These are phyloP conservation scores for Alternaria burnsii DNA, from an alignment of 2,329 filamentous ascomycete genomes.

Conservation along the genomic window DNA sequence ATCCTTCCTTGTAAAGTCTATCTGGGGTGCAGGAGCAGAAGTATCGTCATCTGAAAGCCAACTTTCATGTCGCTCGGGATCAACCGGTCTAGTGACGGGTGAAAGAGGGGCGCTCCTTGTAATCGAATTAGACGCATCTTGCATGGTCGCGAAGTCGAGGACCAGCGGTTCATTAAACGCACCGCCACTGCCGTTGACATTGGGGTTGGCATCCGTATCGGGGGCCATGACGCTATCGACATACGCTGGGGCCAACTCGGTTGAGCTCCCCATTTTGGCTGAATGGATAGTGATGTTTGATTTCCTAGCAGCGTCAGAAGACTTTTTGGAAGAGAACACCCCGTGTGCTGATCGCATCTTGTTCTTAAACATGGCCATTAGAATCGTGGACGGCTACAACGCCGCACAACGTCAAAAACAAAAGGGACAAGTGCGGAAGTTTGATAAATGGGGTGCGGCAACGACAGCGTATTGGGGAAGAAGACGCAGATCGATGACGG, in stretches of 20 bases:
- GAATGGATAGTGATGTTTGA: conserved; percentile 34
- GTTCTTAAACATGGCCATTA: conserved; percentile 41
- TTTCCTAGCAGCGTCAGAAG: conserved; percentile 29
- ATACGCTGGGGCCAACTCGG: conserved; percentile 29
- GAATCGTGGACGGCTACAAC: neutral
- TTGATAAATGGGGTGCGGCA: conserved; percentile 6
- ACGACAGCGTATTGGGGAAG: conserved; percentile 12
- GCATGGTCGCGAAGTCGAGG: conserved; percentile 40
- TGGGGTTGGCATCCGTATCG: conserved; percentile 22
- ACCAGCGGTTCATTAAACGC: conserved; percentile 43
- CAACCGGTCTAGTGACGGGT: conserved; percentile 18
- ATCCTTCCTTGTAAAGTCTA: conserved; percentile 47
- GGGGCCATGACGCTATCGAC: conserved; percentile 43
- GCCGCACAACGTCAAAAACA: neutral
- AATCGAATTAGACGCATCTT: conserved; percentile 30
- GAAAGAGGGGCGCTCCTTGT: conserved; percentile 31
- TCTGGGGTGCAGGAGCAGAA: conserved; percentile 39
- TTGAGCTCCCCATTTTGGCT: conserved; percentile 36
- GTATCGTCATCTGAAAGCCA: conserved; percentile 43
- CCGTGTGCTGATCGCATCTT: conserved; percentile 45
- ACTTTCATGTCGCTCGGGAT: conserved; percentile 21
- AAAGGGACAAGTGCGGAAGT: conserved; percentile 4
- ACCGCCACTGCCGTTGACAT: conserved; percentile 26
- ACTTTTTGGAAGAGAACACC: conserved; percentile 34
- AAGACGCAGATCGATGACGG: conserved; percentile 31